phyloP scores from a whole-genome alignment of 257 asterid species.

The Solanum sejunctum region DNA sequence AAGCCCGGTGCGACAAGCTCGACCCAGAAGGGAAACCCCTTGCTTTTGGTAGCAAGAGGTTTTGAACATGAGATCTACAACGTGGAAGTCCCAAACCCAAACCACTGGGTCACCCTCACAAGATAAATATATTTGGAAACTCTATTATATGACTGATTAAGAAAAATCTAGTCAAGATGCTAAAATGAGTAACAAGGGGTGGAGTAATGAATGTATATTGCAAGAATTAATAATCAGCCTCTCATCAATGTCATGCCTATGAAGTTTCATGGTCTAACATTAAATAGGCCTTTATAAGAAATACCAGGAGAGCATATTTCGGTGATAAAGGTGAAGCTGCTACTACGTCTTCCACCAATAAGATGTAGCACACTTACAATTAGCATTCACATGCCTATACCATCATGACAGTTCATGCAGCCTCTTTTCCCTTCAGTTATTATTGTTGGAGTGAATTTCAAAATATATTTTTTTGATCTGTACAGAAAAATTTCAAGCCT shows the following conservation, averaged over 20 bases:
- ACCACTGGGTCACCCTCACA: neutral
- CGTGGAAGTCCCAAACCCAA: too few species aligned
- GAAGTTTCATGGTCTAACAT: neutral
- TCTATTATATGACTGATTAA: neutral
- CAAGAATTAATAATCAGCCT: neutral
- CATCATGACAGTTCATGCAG: neutral
- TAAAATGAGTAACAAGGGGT: neutral
- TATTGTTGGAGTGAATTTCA: neutral
- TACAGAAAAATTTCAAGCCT: neutral
- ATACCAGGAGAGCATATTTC: neutral
- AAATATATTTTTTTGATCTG: neutral
- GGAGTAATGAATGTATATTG: neutral
- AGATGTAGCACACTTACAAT: neutral
- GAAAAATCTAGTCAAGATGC: neutral
- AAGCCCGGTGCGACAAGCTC: too few species aligned
- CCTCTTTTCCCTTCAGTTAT: neutral
- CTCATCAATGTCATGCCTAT: neutral
- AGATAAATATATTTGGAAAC: neutral
- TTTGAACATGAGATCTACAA: too few species aligned
- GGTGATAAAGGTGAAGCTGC: neutral
- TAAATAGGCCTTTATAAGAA: neutral
- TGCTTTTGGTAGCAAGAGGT: too few species aligned
- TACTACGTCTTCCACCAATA: neutral
- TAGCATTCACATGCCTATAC: neutral
- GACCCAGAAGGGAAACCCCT: too few species aligned